Evolutionary conservation across 306 rosid species (phyloP).

Genomic region (Inga oerstediana): DNA sequence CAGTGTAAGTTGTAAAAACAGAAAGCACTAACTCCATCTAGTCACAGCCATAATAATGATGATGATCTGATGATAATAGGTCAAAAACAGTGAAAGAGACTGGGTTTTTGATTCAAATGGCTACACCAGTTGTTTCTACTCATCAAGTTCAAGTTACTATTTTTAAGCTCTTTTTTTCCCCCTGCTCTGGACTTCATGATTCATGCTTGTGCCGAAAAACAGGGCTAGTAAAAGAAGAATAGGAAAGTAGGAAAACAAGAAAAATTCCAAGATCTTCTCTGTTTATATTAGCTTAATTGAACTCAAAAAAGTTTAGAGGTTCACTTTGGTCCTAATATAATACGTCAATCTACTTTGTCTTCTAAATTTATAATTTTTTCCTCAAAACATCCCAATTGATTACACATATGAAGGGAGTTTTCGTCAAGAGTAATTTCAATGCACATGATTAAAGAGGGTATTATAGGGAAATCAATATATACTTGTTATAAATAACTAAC

Average conservation of each 20-base stretch:
- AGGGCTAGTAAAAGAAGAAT: constrained; percentile 11
- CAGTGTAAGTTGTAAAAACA: constrained; percentile 30
- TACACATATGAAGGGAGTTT: too few species aligned
- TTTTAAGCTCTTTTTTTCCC: background rate
- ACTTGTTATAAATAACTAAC: too few species aligned
- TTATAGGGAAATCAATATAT: too few species aligned
- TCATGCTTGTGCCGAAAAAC: constrained; percentile 9
- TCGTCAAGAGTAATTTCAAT: too few species aligned
- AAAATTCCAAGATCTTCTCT: background rate
- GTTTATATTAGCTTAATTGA: constrained; percentile 5
- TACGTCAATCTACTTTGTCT: too few species aligned
- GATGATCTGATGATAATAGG: constrained; percentile 16
- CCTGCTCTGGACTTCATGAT: background rate
- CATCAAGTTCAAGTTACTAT: constrained; percentile 9
- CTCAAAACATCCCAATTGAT: too few species aligned
- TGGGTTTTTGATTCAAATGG: constrained; percentile 4
- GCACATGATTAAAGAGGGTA: too few species aligned
- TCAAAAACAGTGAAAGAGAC: constrained; percentile 25
- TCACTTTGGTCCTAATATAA: too few species aligned
- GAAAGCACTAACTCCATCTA: constrained; percentile 11
- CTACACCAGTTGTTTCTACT: constrained; percentile 21
- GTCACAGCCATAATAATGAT: constrained; percentile 2
- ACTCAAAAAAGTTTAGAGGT: background rate
- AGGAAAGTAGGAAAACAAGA: background rate
- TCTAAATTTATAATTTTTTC: too few species aligned